phyloP scores from a whole-genome alignment of 768 basidiomycete genomes.

The Astraeus odoratus region DNA sequence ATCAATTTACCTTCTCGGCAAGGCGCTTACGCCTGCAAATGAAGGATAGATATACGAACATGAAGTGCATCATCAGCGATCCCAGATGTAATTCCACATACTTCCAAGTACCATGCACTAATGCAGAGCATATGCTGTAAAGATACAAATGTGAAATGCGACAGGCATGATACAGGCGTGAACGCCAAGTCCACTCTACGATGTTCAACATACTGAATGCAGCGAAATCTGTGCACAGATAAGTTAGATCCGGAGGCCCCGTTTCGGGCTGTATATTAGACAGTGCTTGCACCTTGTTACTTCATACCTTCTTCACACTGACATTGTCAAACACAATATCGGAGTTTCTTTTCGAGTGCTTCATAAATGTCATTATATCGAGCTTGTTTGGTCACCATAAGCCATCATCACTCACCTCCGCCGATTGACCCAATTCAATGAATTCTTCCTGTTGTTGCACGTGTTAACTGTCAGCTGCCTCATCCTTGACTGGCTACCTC shows the following conservation, averaged over 20 bases:
- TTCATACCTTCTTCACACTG: slow-evolving; percentile 9
- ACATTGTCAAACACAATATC: slow-evolving; percentile 17
- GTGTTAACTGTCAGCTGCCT: slow-evolving; percentile 6
- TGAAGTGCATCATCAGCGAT: too few species aligned
- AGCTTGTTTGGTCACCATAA: not conserved
- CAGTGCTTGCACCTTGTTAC: slow-evolving; percentile 1
- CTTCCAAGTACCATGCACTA: too few species aligned
- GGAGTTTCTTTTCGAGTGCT: slow-evolving; percentile 8
- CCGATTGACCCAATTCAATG: slow-evolving; percentile 6
- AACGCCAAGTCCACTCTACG: not conserved
- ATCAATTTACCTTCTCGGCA: too few species aligned
- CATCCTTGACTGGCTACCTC: not conserved
- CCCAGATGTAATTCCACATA: not conserved
- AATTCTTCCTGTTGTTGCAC: slow-evolving; percentile 9
- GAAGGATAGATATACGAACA: too few species aligned
- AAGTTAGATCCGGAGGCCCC: not conserved
- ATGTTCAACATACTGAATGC: too few species aligned
- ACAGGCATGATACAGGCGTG: not conserved
- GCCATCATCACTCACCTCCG: slow-evolving; percentile 1
- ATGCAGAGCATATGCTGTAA: too few species aligned
- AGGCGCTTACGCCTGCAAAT: not conserved
- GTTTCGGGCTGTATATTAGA: not conserved
- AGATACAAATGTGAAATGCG: not conserved
- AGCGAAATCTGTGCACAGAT: not conserved
- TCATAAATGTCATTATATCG: slow-evolving; percentile 4